A percentile compares a stretch with the other conserved stretches of the same genome.
Evolutionary conservation across 1,284 basidiomycete species (phyloP).

Genomic region (Ceratobasidium papillatum): DNA sequence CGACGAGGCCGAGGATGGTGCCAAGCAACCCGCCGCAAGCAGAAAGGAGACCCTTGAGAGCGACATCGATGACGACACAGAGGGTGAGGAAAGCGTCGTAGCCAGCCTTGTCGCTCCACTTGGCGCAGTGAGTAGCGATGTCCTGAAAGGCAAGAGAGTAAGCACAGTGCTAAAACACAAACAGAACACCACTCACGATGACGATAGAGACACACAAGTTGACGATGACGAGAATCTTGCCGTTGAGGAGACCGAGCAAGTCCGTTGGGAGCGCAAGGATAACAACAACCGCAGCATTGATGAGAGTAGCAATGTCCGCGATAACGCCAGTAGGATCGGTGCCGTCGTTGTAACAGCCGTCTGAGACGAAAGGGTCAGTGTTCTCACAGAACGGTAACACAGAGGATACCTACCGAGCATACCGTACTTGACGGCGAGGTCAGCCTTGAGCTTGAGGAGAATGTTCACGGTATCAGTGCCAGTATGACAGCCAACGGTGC

Average conservation of each 20-base stretch:
- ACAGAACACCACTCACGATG: background rate
- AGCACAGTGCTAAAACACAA: background rate
- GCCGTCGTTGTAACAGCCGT: slow-evolving; percentile 14
- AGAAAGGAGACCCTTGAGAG: slow-evolving; percentile 22
- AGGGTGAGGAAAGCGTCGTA: slow-evolving; percentile 17
- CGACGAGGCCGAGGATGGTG: slow-evolving; percentile 9
- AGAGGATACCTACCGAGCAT: slow-evolving; percentile 2
- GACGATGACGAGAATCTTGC: slow-evolving; percentile 11
- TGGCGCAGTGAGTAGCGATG: slow-evolving; percentile 26
- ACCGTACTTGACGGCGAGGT: slow-evolving; percentile 5
- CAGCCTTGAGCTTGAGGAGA: slow-evolving; percentile 21
- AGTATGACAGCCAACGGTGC: slow-evolving; percentile 15
- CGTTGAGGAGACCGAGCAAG: slow-evolving; percentile 23
- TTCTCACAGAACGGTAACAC: background rate
- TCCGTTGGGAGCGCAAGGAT: slow-evolving; percentile 7
- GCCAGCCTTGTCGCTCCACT: slow-evolving; percentile 35
- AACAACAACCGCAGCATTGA: slow-evolving; percentile 22
- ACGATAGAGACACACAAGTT: slow-evolving; percentile 21
- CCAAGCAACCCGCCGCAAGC: slow-evolving; percentile 21
- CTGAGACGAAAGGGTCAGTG: background rate
- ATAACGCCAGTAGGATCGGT: slow-evolving; percentile 22
- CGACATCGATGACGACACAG: slow-evolving; percentile 20
- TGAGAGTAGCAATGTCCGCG: slow-evolving; percentile 19
- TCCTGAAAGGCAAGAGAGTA: background rate
- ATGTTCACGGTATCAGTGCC: slow-evolving; percentile 1